These are phyloP conservation scores for Prototheca cutis DNA, from an alignment of 163 green algal species.

Conservation along the genomic window DNA sequence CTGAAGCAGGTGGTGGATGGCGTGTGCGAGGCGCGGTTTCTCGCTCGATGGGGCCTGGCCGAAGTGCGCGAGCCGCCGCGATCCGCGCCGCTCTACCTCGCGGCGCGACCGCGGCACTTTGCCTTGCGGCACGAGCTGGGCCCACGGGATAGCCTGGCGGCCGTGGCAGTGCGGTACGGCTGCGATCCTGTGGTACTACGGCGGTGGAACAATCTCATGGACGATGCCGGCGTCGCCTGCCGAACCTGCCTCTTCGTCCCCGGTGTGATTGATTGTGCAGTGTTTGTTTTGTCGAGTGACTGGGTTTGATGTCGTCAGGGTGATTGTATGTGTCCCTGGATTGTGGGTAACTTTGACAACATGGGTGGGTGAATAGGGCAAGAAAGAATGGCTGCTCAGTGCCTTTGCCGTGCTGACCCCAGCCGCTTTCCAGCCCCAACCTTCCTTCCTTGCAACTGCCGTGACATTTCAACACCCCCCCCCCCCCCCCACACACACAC, in stretches of 20 bases:
- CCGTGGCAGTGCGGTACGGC: constrained; percentile 1
- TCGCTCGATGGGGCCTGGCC: background rate
- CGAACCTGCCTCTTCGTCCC: constrained; percentile 7
- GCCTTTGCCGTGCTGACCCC: too few relatives aligned
- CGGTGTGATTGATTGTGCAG: constrained; percentile 1
- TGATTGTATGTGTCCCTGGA: too few relatives aligned
- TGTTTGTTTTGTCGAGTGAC: too few relatives aligned
- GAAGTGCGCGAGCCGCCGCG: background rate
- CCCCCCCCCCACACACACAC: background rate
- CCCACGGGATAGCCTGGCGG: constrained; percentile 1
- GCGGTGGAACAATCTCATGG: constrained; percentile 10
- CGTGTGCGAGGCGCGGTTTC: background rate
- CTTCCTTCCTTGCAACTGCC: background rate
- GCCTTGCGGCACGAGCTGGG: background rate
- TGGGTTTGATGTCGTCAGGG: too few relatives aligned
- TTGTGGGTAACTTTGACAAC: too few relatives aligned
- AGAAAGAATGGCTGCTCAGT: too few relatives aligned
- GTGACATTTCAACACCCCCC: background rate
- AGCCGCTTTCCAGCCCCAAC: too few relatives aligned
- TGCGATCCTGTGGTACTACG: constrained; percentile 2
- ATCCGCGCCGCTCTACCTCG: background rate
- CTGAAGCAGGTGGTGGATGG: background rate
- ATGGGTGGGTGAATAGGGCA: too few relatives aligned
- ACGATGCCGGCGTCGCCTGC: background rate
- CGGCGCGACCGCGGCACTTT: background rate